Base-by-base conservation (phyloP, 192 early-diverging fungal genomes). In the Backusella tarrabulga region DNA sequence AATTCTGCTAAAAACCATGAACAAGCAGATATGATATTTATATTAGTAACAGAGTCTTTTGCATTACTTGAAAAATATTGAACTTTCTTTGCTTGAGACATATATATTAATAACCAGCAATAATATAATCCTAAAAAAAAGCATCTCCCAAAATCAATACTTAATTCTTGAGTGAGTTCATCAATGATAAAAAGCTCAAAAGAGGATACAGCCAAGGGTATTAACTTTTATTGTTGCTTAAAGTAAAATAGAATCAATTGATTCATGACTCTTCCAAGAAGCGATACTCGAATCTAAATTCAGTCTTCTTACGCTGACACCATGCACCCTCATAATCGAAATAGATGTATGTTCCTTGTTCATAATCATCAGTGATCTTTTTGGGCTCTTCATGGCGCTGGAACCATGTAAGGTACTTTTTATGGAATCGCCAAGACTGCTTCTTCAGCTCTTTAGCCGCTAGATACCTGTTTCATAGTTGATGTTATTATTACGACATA, bases 251-350 rank as follows among this genome's bases (percentile, higher is more conserved):
- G 15, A 44, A 14, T 15, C 15, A 44, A 40, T 40, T 11, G 38
- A 40, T 12, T 68, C 63, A 79, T 21, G 78, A 73, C 71, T 79
- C 78, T 23, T 79, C 78, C 34, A 79, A 38, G 29, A 54, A 79
- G 54, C 78, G 78, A 75, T 79, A 79, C 17, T 79, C 78, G 71
- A 79, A 79, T 60, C 78, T 75, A 83, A 99, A 99, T 74, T 98
- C 96, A 17, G 89, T 86, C 88, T 98, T 98, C 82, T 96, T 98
- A 63, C 95, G 88, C 80, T 98, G 96, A 76, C 95, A 95, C 98
- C 98, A 99, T 32, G 92, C 92, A n/a, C 92, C 94, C 80, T 99
- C 97, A 77, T 95, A 98, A 84, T 99, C 98, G 88, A 99, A 99
- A 85, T 98, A 99, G 34, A 98, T 91, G 77, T 99, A 99, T 34